A percentile compares a stretch with the other conserved stretches of the same genome.
Evolutionary conservation across 805 yeast genomes (phyloP).

Genomic region (Sugiyamaella qingdaonensis): DNA sequence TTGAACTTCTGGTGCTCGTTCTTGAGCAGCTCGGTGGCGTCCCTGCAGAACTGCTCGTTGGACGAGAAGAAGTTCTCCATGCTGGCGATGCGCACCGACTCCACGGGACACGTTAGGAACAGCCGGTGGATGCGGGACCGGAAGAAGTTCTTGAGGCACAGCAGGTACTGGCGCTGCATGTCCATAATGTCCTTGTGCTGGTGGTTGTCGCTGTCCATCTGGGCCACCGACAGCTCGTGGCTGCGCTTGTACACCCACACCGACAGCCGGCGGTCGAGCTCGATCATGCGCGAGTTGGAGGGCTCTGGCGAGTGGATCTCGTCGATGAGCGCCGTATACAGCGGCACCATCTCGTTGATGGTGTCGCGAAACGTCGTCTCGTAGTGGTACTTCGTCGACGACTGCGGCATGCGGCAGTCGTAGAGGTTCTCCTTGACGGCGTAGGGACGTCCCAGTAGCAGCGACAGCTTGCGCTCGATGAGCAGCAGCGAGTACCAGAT

Average conservation of each 20-base stretch:
- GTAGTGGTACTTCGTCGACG: slow-evolving; percentile 5
- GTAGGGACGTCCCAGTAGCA: slow-evolving; percentile 18
- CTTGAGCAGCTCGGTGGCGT: slow-evolving; percentile 9
- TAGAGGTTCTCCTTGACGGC: slow-evolving; percentile 4
- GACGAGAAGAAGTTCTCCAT: slow-evolving; percentile 12
- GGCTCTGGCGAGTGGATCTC: slow-evolving; percentile 7
- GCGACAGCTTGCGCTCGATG: slow-evolving; percentile 13
- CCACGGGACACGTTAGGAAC: slow-evolving; percentile 2
- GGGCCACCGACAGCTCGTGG: slow-evolving; percentile 1
- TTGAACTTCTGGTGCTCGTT: slow-evolving; percentile 3
- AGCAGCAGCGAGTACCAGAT: slow-evolving; percentile 15
- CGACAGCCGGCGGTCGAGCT: slow-evolving; percentile 14
- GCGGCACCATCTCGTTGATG: slow-evolving; percentile 15
- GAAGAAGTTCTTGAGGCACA: slow-evolving; percentile 14
- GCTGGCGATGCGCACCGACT: slow-evolving; percentile 5
- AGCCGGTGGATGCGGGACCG: slow-evolving; percentile 18
- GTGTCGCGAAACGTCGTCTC: slow-evolving; percentile 16
- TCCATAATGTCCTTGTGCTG: not conserved
- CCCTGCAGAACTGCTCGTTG: slow-evolving; percentile 12
- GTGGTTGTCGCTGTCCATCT: not conserved
- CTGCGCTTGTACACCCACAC: slow-evolving; percentile 14
- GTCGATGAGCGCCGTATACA: slow-evolving; percentile 13
- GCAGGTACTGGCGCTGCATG: slow-evolving; percentile 8
- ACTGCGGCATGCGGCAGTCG: slow-evolving; percentile 8
- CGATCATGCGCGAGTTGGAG: slow-evolving; percentile 7